These are phyloP conservation scores for Penicillium argentinense DNA, from an alignment of 495 filamentous ascomycete genomes.

Conservation along the genomic window DNA sequence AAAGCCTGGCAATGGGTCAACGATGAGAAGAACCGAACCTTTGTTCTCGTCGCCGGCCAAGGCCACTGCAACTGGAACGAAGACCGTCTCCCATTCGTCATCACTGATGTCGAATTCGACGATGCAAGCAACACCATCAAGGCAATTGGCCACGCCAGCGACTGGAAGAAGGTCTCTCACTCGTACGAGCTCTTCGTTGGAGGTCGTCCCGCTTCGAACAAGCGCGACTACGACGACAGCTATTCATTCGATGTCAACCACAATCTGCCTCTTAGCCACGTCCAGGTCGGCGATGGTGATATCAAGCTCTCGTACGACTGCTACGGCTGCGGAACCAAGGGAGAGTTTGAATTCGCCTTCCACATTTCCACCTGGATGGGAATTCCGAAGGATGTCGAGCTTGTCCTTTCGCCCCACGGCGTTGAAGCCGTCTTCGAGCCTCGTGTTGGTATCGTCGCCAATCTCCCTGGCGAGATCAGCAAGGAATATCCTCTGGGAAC, in stretches of 20 bases:
- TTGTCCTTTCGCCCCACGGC: conserved; percentile 27
- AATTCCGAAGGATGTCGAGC: conserved; percentile 23
- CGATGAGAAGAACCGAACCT: conserved; percentile 29
- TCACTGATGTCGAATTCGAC: conserved; percentile 32
- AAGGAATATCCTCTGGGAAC: conserved; percentile 22
- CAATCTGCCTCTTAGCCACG: conserved; percentile 19
- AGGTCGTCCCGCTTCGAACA: conserved; percentile 5
- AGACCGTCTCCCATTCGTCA: conserved; percentile 30
- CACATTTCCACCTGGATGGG: conserved; percentile 24
- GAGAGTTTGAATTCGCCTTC: conserved; percentile 36
- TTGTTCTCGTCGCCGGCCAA: conserved; percentile 39
- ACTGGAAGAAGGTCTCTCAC: conserved; percentile 33
- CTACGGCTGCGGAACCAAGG: conserved; percentile 29
- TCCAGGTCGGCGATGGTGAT: conserved; percentile 10
- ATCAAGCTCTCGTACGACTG: conserved; percentile 23
- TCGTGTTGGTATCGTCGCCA: conserved; percentile 23
- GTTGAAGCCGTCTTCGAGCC: conserved; percentile 28
- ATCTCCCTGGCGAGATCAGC: conserved; percentile 20
- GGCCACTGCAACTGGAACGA: conserved; percentile 38
- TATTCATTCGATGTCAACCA: conserved; percentile 30
- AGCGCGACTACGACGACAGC: conserved; percentile 27
- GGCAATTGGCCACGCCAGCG: conserved; percentile 20
- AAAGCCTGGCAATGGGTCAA: conserved; percentile 42
- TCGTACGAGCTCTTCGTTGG: conserved; percentile 36
- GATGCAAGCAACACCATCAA: conserved; percentile 24